A percentile compares a stretch with the other conserved stretches of the same genome.
phyloP scores from a whole-genome alignment of 148 eudicot genomes.

The Euryodendron excelsum region DNA sequence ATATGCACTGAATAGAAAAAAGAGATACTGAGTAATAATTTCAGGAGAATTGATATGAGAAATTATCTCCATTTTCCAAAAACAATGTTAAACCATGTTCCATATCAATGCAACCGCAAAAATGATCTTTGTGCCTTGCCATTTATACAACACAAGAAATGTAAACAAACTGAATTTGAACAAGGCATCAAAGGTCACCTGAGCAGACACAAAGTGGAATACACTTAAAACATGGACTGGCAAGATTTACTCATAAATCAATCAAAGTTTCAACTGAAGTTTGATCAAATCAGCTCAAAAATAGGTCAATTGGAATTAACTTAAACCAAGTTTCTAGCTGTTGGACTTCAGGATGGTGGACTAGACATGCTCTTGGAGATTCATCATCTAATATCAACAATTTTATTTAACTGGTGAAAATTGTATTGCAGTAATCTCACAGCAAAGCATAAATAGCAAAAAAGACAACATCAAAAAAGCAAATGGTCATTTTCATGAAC shows the following conservation, averaged over 20 bases:
- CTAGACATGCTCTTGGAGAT: background rate
- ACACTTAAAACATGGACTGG: background rate
- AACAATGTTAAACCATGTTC: no score
- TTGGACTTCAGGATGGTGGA: background rate
- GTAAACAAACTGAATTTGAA: background rate
- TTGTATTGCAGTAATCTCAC: background rate
- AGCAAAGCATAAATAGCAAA: background rate
- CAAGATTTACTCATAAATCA: background rate
- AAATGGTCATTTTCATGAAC: background rate
- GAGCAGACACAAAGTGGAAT: background rate
- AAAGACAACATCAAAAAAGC: background rate
- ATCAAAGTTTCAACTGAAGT: background rate
- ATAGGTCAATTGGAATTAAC: background rate
- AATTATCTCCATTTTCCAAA: background rate
- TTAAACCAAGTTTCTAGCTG: background rate
- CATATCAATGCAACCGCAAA: background rate
- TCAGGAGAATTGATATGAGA: background rate
- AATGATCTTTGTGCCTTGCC: background rate
- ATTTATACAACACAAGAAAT: background rate
- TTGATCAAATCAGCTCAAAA: slow-evolving; percentile 1
- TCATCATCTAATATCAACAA: background rate
- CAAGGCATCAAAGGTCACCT: background rate
- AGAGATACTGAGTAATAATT: background rate
- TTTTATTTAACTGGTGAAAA: background rate
- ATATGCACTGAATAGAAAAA: background rate